Evolutionary conservation across 2,329 filamentous ascomycete species (phyloP).

Genomic region (Calonectria hawksworthii): DNA sequence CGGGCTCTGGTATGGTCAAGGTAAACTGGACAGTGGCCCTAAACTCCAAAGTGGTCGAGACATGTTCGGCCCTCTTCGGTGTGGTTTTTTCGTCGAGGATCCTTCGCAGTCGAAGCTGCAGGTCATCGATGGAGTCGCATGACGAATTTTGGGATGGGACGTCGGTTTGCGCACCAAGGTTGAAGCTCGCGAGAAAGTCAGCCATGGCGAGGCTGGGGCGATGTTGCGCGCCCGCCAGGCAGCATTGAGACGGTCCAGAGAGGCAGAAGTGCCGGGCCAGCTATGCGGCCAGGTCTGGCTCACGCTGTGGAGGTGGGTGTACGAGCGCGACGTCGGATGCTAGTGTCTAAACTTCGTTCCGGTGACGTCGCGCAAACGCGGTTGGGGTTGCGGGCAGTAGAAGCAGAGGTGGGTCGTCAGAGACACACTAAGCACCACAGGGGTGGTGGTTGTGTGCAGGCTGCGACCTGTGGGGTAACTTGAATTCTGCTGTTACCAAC

Average conservation of each 20-base stretch:
- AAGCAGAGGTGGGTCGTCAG: not conserved
- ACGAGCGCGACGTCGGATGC: constrained; percentile 16
- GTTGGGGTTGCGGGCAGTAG: constrained; percentile 26
- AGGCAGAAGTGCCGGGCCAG: constrained; percentile 34
- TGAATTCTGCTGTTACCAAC: not conserved
- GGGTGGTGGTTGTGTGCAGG: not conserved
- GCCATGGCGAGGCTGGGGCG: constrained; percentile 46
- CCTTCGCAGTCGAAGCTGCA: constrained; percentile 60
- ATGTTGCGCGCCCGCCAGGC: not conserved
- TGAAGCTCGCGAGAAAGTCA: constrained; percentile 56
- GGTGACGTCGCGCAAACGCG: constrained; percentile 32
- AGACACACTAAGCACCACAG: not conserved
- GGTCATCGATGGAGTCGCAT: constrained; percentile 58
- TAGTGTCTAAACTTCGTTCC: constrained; percentile 18
- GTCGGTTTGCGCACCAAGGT: constrained; percentile 44
- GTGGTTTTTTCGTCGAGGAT: constrained; percentile 59
- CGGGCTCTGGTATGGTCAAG: constrained; percentile 53
- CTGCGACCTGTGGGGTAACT: not conserved
- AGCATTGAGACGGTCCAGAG: constrained; percentile 32
- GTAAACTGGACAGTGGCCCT: constrained; percentile 59
- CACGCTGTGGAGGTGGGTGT: constrained; percentile 32
- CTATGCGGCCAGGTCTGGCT: constrained; percentile 32
- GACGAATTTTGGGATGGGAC: constrained; percentile 39
- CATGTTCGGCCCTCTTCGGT: constrained; percentile 64
- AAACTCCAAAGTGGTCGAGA: constrained; percentile 63